Evolutionary conservation across 805 yeast genomes (phyloP).

Genomic region (Wickerhamomyces bisporus): DNA sequence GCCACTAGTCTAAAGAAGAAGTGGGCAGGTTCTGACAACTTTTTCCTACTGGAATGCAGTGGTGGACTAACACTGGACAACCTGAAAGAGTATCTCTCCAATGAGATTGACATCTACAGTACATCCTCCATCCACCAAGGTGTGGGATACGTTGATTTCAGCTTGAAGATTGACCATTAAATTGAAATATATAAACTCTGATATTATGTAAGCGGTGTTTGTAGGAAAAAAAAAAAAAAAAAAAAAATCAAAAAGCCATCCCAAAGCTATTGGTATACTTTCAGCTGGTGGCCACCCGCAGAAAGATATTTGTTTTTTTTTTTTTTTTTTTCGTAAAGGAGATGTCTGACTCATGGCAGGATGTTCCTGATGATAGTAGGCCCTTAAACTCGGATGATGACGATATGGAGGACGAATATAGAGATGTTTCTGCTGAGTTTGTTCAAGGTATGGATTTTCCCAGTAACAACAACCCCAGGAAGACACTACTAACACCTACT

Average conservation of each 20-base stretch:
- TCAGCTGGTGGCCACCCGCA: too few relatives aligned
- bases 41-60: conserved; percentile 78
- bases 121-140: conserved; percentile 94
- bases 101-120: conserved; percentile 83
- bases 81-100: conserved; percentile 57
- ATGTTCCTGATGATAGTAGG: conserved; percentile 15
- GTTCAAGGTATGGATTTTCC: conserved; percentile 14
- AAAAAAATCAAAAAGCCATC: too few relatives aligned
- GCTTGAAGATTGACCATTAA: conserved; percentile 56
- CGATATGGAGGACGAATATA: conserved; percentile 6
- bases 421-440: conserved; percentile 12
- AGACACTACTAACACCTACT: neutral
- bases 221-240: too few relatives aligned
- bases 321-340: too few relatives aligned
- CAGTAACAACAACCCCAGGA: neutral
- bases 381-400: conserved; percentile 2
- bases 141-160: conserved; percentile 74
- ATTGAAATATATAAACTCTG: too few relatives aligned
- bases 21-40: conserved; percentile 40
- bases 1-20: conserved; percentile 56
- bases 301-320: too few relatives aligned
- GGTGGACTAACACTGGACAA: conserved; percentile 82
- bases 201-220: too few relatives aligned
- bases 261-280: too few relatives aligned
- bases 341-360: conserved; percentile 30